Base-by-base conservation (phyloP, 2,329 filamentous ascomycete genomes). In the Botrytis deweyae region DNA sequence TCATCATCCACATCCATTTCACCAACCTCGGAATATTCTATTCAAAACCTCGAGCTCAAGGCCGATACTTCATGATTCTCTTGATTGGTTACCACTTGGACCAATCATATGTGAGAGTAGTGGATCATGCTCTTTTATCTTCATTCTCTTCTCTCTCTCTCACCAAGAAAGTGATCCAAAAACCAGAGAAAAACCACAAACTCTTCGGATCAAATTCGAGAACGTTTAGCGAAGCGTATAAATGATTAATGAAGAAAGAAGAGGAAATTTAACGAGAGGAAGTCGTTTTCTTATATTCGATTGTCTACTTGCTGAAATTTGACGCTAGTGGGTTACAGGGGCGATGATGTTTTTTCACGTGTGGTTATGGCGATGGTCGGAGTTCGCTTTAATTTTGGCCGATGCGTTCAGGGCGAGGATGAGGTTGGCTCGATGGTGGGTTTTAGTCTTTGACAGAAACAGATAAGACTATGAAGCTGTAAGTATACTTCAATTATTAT, bases 261-360 rank as follows among this genome's bases (percentile, higher is more conserved):
- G 6, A 14, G 22, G 1, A 20, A 69, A 36, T 52, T 33, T 7
- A 52, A 58, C 33, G 14, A n/a, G 65, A 58, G 63, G 63, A 44
- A 49, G 38, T 38, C 20, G 64, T 59, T 72, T 72, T 62, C 38
- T 72, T 72, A 72, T 72, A 72, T 69, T 72, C 25, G 36, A 36
- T 42, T 14, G 44, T 25, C 40, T 72, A 69, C 49, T 58, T 55
- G 62, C 36, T 67, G 42, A 18, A 62, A 33, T 29, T 59, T 69
- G 40, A 40, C 71, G 63, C 71, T 72, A 72, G 36, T 68, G 52
- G 14, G 38, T 20, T 25, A 68, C 63, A 63, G 52, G 63, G 71
- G 64, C 71, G 71, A 72, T 72, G 71, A 69, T 72, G 64, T 67
- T 55, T 59, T 68, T 69, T 72, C 63, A 72, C 71, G 71, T 72